Evolutionary conservation across 23 red algal genomes (phyloP), one percentile per base, ranked within the genome.

Genomic region (Gracilaria vermiculophylla): DNA sequence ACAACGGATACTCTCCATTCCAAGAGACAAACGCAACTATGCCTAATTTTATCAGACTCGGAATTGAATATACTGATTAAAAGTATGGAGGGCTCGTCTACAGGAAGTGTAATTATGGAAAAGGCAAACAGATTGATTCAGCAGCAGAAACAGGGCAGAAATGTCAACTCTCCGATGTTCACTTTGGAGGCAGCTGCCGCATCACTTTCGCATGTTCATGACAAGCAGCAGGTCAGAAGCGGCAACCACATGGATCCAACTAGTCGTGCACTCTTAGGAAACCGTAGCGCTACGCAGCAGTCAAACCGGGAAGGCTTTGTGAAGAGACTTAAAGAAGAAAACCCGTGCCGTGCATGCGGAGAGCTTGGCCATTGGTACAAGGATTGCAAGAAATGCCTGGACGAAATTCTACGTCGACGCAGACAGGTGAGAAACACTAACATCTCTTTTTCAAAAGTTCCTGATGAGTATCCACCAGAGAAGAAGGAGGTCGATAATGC

Each of bases 331-430:
- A 87, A 87, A n/a, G 42, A 73, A 27, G 67, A 87, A 55, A 87
- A 73, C 64, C 31, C 0, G 16, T 75, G 83, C 51, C 64, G 50
- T 33, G 66, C 44, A 17, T 87, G 83, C 48, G 70, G 53, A 75
- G 20, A 64, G 65, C 43, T 87, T 44, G 83, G 83, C 16, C 66
- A 87, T 35, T 87, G 83, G 83, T 87, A 76, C 24, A 74, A 55
- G 5, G 67, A 87, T 23, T 47, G 83, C 7, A 54, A 73, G 44
- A 15, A 75, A 61, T 87, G 83, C 25, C 3, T 19, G 7, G 52
- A 86, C 23, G 7, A 87, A 71, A 35, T 85, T 21, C 0, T 67
- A 50, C 37, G 61, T 5, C 37, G 40, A 78, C 20, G 73, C 16
- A 76, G 71, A 48, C n/a, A 48, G 15, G 33, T n/a, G 5, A 66